These are phyloP conservation scores for Dipodascus albidus DNA, from an alignment of 805 yeast species.

Conservation along the genomic window DNA sequence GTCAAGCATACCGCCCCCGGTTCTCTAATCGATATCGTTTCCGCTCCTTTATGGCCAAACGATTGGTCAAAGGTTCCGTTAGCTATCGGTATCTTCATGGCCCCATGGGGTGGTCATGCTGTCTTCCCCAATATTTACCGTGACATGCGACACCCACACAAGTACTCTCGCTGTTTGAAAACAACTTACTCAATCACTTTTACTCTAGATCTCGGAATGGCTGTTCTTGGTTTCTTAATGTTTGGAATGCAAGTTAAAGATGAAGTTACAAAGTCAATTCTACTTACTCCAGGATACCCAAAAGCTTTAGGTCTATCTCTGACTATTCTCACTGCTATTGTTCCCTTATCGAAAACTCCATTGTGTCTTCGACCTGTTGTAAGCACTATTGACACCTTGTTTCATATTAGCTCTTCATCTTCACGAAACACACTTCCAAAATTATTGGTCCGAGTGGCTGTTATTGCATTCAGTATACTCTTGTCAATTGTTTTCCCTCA, in stretches of 20 bases:
- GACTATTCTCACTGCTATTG: conserved; percentile 61
- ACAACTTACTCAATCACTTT: conserved; percentile 47
- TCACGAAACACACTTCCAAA: not conserved
- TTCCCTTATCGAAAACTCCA: conserved; percentile 79
- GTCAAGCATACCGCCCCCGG: conserved; percentile 57
- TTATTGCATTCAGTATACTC: conserved; percentile 46
- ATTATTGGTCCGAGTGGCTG: conserved; percentile 29
- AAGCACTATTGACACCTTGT: conserved; percentile 48
- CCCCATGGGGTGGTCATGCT: conserved; percentile 80
- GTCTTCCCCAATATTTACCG: conserved; percentile 63
- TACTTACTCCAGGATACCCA: conserved; percentile 61
- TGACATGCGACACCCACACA: conserved; percentile 61
- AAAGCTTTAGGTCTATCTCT: conserved; percentile 36
- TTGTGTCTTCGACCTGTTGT: conserved; percentile 73
- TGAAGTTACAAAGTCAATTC: conserved; percentile 66
- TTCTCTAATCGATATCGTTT: conserved; percentile 51
- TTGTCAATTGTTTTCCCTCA: conserved; percentile 60
- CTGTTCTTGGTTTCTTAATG: conserved; percentile 61
- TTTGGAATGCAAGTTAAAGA: conserved; percentile 58
- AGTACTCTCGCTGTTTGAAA: conserved; percentile 40
- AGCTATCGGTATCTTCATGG: conserved; percentile 30
- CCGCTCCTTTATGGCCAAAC: conserved; percentile 58
- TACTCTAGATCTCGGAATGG: conserved; percentile 48
- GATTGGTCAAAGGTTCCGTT: conserved; percentile 34
- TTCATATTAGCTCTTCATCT: conserved; percentile 25